These are phyloP conservation scores for Rhodosorus marinus DNA, from an alignment of 23 red algal genomes.

Conservation along the genomic window DNA sequence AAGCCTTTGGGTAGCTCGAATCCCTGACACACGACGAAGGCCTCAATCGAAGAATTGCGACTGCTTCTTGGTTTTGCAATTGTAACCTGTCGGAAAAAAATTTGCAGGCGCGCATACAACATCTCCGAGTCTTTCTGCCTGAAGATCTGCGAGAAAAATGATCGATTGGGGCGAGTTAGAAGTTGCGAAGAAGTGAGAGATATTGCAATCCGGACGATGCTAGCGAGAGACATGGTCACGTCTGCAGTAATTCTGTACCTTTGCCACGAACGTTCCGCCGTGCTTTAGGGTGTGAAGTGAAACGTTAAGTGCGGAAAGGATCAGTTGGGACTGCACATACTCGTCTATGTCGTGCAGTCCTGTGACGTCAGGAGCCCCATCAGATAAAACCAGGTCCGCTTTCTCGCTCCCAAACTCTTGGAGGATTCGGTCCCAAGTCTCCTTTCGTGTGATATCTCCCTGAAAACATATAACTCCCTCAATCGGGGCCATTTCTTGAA, in stretches of 20 bases:
- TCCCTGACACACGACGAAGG: slow-evolving; percentile 70
- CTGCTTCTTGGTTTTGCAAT: slow-evolving; percentile 64
- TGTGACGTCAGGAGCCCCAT: slow-evolving; percentile 88
- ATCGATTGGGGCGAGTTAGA: too few relatives aligned
- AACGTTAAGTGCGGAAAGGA: slow-evolving; percentile 38
- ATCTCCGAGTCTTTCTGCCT: slow-evolving; percentile 20
- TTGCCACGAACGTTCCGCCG: slow-evolving; percentile 72
- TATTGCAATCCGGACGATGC: not conserved
- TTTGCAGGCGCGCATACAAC: slow-evolving; percentile 27
- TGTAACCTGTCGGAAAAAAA: slow-evolving; percentile 32
- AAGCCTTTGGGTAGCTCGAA: slow-evolving; percentile 9
- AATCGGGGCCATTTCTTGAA: slow-evolving; percentile 64
- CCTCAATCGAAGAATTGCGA: slow-evolving; percentile 32
- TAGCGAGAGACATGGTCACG: not conserved
- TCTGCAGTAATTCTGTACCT: slow-evolving; percentile 1
- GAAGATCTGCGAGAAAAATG: too few relatives aligned
- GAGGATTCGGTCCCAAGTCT: slow-evolving; percentile 14
- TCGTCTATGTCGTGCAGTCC: slow-evolving; percentile 71
- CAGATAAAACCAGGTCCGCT: slow-evolving; percentile 39
- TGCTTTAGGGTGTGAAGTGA: slow-evolving; percentile 3
- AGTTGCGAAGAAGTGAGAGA: not conserved
- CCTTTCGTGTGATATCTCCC: slow-evolving; percentile 50
- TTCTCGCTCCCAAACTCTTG: not conserved
- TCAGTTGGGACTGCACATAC: slow-evolving; percentile 52
- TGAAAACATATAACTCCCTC: slow-evolving; percentile 34